Evolutionary conservation across 345 rosid genomes (phyloP).

Genomic region (Eutrema japonicum): DNA sequence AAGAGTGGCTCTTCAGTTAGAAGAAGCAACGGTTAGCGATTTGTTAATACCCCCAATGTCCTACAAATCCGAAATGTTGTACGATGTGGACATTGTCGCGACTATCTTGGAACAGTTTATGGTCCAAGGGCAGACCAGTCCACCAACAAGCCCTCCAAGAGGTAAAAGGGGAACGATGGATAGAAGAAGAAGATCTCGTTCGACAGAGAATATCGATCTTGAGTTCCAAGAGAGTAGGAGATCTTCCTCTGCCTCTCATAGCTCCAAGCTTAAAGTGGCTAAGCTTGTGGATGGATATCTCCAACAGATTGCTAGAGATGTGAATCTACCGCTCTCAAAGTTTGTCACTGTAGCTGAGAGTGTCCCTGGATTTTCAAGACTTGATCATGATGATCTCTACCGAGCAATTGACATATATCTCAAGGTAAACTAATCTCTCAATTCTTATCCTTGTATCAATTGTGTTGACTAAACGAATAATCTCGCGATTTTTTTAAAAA

Average conservation of each 20-base stretch:
- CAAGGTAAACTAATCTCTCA: slow-evolving; percentile 61
- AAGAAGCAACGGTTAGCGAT: slow-evolving; percentile 82
- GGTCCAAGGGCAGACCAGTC: slow-evolving; percentile 87
- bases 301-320: slow-evolving; percentile 77
- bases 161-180: slow-evolving; percentile 57
- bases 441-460: not conserved
- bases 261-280: slow-evolving; percentile 93
- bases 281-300: slow-evolving; percentile 90
- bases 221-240: slow-evolving; percentile 90
- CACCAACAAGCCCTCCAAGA: slow-evolving; percentile 87
- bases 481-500: not conserved
- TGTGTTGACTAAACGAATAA: not conserved
- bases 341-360: slow-evolving; percentile 78
- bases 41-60: slow-evolving; percentile 75
- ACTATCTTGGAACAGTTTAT: slow-evolving; percentile 83
- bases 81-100: slow-evolving; percentile 79
- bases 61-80: slow-evolving; percentile 49
- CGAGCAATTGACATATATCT: slow-evolving; percentile 94
- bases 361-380: slow-evolving; percentile 83
- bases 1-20: slow-evolving; percentile 82
- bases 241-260: slow-evolving; percentile 95
- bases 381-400: slow-evolving; percentile 92
- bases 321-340: slow-evolving; percentile 75
- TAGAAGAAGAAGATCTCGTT: slow-evolving; percentile 90
- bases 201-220: slow-evolving; percentile 80